Percentiles rank a stretch among this genome's conserved stretches.
Evolutionary conservation across 495 filamentous ascomycete species (phyloP).

Genomic region (Penicillium pancosmium): DNA sequence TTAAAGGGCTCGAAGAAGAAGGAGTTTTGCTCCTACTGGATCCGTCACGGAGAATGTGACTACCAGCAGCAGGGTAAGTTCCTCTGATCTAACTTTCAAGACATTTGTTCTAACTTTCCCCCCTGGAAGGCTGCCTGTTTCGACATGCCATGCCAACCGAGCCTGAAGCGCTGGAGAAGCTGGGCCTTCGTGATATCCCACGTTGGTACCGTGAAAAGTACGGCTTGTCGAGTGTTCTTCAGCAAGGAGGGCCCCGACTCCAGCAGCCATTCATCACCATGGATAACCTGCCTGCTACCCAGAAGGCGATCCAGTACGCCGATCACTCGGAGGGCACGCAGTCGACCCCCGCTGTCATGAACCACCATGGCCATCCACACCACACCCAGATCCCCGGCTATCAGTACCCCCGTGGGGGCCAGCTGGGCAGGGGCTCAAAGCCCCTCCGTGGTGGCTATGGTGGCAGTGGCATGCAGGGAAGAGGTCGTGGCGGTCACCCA

Average conservation of each 20-base stretch:
- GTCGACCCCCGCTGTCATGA: no score
- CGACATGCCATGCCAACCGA: conserved; percentile 85
- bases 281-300: no score
- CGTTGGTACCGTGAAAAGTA: conserved; percentile 58
- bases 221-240: conserved; percentile 31
- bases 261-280: no score
- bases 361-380: no score
- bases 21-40: conserved; percentile 84
- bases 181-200: conserved; percentile 63
- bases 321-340: no score
- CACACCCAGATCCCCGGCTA: background rate
- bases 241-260: no score
- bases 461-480: background rate
- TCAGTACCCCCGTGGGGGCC: conserved; percentile 13
- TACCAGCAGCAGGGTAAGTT: conserved; percentile 70
- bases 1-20: conserved; percentile 52
- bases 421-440: conserved; percentile 16
- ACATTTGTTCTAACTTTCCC: conserved; percentile 10
- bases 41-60: conserved; percentile 79
- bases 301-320: no score
- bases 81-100: background rate
- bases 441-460: background rate
- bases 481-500: background rate
- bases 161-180: conserved; percentile 54
- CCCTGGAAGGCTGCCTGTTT: conserved; percentile 65